phyloP scores from a whole-genome alignment of 768 basidiomycete species.

The Pulveroboletus sp. region DNA sequence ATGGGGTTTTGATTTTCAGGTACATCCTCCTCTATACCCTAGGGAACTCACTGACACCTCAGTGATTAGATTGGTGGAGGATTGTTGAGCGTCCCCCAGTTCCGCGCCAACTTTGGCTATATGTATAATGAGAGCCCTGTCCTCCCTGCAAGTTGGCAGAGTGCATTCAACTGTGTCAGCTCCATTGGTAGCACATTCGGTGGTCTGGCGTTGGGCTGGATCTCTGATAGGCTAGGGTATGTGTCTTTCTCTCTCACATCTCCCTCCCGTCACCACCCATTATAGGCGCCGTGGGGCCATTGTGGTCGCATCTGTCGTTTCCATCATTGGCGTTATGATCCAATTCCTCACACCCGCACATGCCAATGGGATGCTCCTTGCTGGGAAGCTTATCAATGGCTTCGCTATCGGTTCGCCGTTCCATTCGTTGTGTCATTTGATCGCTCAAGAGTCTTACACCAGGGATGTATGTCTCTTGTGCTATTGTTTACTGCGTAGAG shows the following conservation, averaged over 20 bases:
- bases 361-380: constrained; percentile 21
- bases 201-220: constrained; percentile 22
- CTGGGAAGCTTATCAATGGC: constrained; percentile 25
- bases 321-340: constrained; percentile 19
- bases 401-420: constrained; percentile 20
- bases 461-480: constrained; percentile 26
- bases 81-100: constrained; percentile 20
- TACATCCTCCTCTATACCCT: background rate
- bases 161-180: constrained; percentile 24
- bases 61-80: constrained; percentile 19
- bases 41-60: background rate
- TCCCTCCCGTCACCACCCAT: background rate
- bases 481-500: constrained; percentile 25
- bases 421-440: too few species aligned
- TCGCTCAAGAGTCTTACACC: background rate
- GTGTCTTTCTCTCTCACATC: background rate
- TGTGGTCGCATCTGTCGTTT: constrained; percentile 19
- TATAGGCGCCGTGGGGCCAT: constrained; percentile 24
- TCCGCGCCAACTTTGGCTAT: constrained; percentile 27
- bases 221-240: constrained; percentile 21
- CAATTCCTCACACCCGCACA: constrained; percentile 24
- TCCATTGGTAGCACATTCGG: constrained; percentile 26
- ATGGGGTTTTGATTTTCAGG: constrained; percentile 26
- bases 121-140: background rate
- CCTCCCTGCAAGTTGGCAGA: constrained; percentile 28